Percentiles rank a stretch among this genome's conserved stretches.
phyloP scores from a whole-genome alignment of 2,329 filamentous ascomycete species.

The Penicillium frequentans region DNA sequence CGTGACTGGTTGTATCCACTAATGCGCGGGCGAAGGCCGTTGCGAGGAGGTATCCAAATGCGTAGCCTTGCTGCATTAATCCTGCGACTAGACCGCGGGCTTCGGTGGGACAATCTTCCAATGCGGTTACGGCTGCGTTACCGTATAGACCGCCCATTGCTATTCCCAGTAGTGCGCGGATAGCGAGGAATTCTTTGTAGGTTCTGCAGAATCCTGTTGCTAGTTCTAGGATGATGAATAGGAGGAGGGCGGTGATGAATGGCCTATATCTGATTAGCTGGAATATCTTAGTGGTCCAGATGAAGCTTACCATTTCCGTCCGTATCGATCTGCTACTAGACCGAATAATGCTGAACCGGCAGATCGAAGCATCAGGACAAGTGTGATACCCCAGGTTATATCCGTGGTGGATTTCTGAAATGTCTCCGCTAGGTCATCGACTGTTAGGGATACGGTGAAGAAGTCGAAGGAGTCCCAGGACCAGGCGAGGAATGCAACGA shows the following conservation, averaged over 20 bases:
- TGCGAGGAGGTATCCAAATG: constrained; percentile 36
- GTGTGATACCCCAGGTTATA: not conserved
- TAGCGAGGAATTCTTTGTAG: constrained; percentile 36
- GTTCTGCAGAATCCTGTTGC: constrained; percentile 38
- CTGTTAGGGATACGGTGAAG: not conserved
- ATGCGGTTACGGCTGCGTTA: constrained; percentile 37
- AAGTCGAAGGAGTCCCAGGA: constrained; percentile 1
- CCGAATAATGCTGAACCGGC: not conserved
- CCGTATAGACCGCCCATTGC: constrained; percentile 39
- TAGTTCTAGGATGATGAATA: constrained; percentile 39
- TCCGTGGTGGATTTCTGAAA: not conserved
- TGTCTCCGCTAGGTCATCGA: not conserved
- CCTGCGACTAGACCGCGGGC: constrained; percentile 40
- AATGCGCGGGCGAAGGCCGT: constrained; percentile 37
- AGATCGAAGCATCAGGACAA: not conserved
- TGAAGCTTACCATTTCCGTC: not conserved
- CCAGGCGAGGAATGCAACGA: not conserved
- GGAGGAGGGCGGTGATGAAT: not conserved
- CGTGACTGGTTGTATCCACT: constrained; percentile 33
- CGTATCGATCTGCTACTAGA: not conserved
- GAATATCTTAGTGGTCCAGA: not conserved
- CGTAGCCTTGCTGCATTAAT: constrained; percentile 36
- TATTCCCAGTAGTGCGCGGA: constrained; percentile 38
- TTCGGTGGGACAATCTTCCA: constrained; percentile 41
- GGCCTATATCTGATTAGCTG: not conserved